Evolutionary conservation across 257 asterid genomes (phyloP).

Genomic region (Solanum tarijense): DNA sequence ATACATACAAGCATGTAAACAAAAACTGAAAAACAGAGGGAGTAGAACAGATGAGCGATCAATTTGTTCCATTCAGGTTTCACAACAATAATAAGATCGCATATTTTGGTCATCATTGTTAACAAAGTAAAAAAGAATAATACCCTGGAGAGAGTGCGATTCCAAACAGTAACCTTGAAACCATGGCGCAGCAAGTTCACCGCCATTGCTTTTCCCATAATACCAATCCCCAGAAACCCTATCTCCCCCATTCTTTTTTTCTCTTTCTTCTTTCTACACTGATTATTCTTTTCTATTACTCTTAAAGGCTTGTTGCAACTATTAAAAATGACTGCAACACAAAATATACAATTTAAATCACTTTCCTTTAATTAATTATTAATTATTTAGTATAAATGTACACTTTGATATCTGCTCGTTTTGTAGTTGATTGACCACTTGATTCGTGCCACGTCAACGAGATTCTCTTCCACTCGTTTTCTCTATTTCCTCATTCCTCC

Average conservation of each 20-base stretch:
- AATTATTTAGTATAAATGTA: background rate
- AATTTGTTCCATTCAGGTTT: background rate
- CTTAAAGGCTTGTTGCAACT: background rate
- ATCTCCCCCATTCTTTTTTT: slow-evolving; percentile 58
- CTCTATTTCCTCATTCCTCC: slow-evolving; percentile 11
- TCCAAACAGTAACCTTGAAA: slow-evolving; percentile 94
- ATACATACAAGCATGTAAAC: background rate
- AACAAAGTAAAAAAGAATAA: background rate
- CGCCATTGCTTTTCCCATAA: slow-evolving; percentile 98
- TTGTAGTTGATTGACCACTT: background rate
- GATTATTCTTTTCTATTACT: background rate
- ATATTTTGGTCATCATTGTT: background rate
- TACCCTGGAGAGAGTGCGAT: slow-evolving; percentile 88
- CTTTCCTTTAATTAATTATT: background rate
- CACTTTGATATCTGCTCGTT: background rate
- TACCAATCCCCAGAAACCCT: slow-evolving; percentile 90
- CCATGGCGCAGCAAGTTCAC: slow-evolving; percentile 87
- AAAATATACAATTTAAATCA: background rate
- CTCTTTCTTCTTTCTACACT: background rate
- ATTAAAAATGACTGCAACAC: background rate
- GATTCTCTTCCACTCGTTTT: slow-evolving; percentile 32
- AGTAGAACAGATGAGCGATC: background rate
- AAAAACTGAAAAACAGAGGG: background rate
- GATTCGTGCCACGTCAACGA: slow-evolving; percentile 14
- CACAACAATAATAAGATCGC: background rate